Evolutionary conservation across 495 filamentous ascomycete genomes (phyloP), one percentile per base, ranked within the genome.

Genomic region (Penicillium longicatenatum): DNA sequence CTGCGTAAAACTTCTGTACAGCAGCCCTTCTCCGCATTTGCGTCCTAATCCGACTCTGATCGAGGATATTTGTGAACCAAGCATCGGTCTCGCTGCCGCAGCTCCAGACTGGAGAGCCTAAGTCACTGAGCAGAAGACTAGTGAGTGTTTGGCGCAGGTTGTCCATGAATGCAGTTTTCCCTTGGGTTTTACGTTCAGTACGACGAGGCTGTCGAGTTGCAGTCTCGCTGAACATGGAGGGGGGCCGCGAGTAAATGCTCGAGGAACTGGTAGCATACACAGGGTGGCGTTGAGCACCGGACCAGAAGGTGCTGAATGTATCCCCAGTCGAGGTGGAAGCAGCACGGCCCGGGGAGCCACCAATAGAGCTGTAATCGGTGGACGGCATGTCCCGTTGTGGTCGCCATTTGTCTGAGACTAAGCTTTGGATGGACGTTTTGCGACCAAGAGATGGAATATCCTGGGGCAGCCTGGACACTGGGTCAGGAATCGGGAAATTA

Each of bases 11-110:
- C 41, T 68, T 76, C 74, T 77, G 76, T 68, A 75, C 77, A 73
- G 70, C 80, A 39, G 76, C 69, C n/a, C 73, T 70, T 61, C 82
- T 87, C 43, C 81, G 84, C 70, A 91, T 90, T 57, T 87, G 86
- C 33, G 85, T 78, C 58, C 90, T 88, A 44, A 95, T 86, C 53
- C 87, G 89, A 52, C 90, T 85, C 61, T 93, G 86, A 14, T 89
- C 86, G 4, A 96, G 69, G 19, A 81, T 83, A 58, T 87, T 85
- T 6, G 84, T 82, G 67, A 96, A 93, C 91, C 93, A 97, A 22
- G 80, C 84, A 63, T 98, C 94, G 16, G 93, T 98, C 75, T 98
- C 94, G 60, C 90, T 93, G 14, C 94, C 80, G 58, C 86, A 84
- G 31, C 87, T 84, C 74, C 93, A 96, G 14, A 96, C 87, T 9